Evolutionary conservation across 2,329 filamentous ascomycete genomes (phyloP).

Genomic region (Beauveria caledonica): DNA sequence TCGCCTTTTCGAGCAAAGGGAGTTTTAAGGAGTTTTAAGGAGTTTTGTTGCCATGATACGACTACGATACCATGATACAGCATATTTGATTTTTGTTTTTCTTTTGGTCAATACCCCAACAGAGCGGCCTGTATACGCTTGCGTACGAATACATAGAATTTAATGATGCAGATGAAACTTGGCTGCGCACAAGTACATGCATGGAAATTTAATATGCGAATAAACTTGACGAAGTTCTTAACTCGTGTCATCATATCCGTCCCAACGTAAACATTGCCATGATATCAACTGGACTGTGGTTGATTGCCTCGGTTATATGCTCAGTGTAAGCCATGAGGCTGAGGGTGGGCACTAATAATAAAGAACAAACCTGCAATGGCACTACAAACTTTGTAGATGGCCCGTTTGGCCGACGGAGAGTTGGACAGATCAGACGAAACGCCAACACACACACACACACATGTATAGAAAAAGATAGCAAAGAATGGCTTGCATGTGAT

Average conservation of each 20-base stretch:
- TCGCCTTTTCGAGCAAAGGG: neutral
- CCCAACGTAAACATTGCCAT: neutral
- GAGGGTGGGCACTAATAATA: neutral
- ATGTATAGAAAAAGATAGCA: too few species aligned
- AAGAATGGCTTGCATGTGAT: neutral
- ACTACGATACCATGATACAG: conserved; percentile 6
- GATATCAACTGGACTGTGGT: too few species aligned
- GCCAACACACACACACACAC: neutral
- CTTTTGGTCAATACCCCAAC: neutral
- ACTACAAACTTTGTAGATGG: neutral
- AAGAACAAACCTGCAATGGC: neutral
- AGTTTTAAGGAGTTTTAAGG: neutral
- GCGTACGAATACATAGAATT: neutral
- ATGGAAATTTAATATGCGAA: neutral
- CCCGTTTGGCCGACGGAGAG: neutral
- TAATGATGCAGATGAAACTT: neutral
- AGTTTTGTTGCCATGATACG: neutral
- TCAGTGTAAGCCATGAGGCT: neutral
- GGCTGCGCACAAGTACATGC: too few species aligned
- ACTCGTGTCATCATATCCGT: neutral
- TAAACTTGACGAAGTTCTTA: neutral
- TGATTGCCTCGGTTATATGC: neutral
- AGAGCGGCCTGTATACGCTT: neutral
- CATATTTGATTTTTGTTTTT: neutral
- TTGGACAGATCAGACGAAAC: neutral